Evolutionary conservation across 768 basidiomycete species (phyloP).

Genomic region (Tubosaeta sp.): DNA sequence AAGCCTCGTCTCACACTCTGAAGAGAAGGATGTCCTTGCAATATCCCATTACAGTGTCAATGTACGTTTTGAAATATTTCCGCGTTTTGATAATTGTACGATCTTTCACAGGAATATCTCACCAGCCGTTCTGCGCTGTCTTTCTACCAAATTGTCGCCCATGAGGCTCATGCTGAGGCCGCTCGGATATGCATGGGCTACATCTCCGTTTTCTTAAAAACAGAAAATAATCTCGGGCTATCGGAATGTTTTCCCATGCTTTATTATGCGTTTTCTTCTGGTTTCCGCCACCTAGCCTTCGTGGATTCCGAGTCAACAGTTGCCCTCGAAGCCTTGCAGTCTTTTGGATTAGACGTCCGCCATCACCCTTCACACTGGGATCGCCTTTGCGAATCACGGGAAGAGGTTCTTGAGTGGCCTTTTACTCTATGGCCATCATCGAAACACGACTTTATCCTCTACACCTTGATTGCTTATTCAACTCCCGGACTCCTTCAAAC

Average conservation of each 20-base stretch:
- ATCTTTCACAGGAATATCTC: constrained; percentile 1
- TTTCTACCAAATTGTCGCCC: background rate
- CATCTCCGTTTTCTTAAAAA: background rate
- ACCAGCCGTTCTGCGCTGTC: background rate
- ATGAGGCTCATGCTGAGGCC: background rate
- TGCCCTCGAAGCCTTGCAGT: background rate
- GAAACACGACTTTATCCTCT: background rate
- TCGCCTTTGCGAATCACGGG: background rate
- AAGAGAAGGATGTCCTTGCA: background rate
- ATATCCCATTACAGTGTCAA: constrained; percentile 2
- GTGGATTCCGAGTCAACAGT: background rate
- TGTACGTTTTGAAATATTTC: no score
- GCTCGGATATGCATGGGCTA: background rate
- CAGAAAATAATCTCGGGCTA: background rate
- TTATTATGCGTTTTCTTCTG: background rate
- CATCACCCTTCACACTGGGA: constrained; percentile 4
- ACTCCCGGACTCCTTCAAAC: background rate
- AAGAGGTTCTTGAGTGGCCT: background rate
- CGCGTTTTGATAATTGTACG: no score
- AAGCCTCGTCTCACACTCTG: background rate
- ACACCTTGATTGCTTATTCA: constrained; percentile 2
- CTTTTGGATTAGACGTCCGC: background rate
- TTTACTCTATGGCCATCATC: constrained; percentile 5
- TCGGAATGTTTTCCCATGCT: background rate
- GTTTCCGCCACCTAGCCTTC: background rate